Evolutionary conservation across 108 stramenopile genomes (phyloP), one percentile per base, ranked within the genome.

Genomic region (Skeletonema potamos): DNA sequence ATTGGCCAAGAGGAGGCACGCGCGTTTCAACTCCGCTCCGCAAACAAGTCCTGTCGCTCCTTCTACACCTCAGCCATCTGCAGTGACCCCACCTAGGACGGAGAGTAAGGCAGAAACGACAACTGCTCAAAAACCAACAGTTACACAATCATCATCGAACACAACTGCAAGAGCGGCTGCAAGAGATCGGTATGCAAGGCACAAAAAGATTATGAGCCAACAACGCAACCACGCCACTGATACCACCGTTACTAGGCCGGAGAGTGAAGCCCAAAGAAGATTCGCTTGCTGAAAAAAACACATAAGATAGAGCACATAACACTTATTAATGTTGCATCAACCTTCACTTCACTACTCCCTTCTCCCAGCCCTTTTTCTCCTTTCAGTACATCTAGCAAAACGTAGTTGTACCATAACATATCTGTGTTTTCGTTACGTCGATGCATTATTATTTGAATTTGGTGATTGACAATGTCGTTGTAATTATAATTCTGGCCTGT

Each of bases 111-210:
- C 66, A 54, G 18, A 51, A 32, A 34, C 20, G 54, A 13, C 20
- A 33, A 33, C 27, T n/a, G n/a, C n/a, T 30, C 20, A 6, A 66
- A 27, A 22, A 29, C 18, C 17, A 12, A 32, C 29, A 1, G 33
- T 3, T 33, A 33, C 29, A 57, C 33, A 36, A 12, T 32, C 54
- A 24, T 68, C 66, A 24, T 63, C 67, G 17, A 68, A 68, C 54
- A 1, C 67, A 15, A 68, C 17, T 22, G 54, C 75, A 3, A 71
- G 70, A 30, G 67, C 75, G n/a, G 37, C 67, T 12, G 75, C 75
- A 10, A 62, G 75, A 57, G 75, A 76, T 26, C 67, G 75, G 46
- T 76, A 76, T 43, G 75, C 75, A n/a, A 62, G 67, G 24, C 75
- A 76, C 54, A 68, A 68, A 51, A 68, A 58, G 62, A 54, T 76